phyloP scores from a whole-genome alignment of 2,329 filamentous ascomycete genomes.

The Aspergillus quadrilineatus region DNA sequence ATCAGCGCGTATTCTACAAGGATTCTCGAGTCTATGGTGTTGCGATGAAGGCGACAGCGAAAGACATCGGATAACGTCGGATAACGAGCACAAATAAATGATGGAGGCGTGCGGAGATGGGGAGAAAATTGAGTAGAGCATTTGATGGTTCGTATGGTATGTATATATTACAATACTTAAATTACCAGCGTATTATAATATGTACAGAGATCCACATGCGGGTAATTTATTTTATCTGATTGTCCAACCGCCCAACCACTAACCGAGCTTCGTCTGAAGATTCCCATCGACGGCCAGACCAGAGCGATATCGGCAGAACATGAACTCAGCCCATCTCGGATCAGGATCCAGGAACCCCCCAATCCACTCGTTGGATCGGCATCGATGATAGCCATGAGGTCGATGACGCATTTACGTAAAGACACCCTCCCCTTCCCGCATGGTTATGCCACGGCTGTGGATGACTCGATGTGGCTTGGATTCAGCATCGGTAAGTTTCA shows the following conservation, averaged over 20 bases:
- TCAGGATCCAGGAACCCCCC: not conserved
- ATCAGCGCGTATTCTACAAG: not conserved
- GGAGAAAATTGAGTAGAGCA: not conserved
- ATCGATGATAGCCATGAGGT: not conserved
- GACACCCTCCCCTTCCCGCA: not conserved
- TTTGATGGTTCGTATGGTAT: not conserved
- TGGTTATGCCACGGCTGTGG: not conserved
- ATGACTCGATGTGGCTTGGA: not conserved
- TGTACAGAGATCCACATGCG: not conserved
- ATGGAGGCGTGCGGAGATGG: not conserved
- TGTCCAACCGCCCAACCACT: not conserved
- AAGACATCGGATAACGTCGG: conserved; percentile 3
- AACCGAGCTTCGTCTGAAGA: not conserved
- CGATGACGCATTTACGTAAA: conserved; percentile 1
- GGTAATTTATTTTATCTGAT: not conserved
- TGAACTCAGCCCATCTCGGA: conserved; percentile 3
- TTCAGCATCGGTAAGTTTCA: not conserved
- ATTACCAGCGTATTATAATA: not conserved
- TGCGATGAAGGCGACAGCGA: not conserved
- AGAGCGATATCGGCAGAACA: not conserved
- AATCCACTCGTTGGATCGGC: not conserved
- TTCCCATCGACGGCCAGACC: not conserved
- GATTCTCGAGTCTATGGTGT: not conserved
- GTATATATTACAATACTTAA: not conserved
- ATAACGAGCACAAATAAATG: not conserved